Conservation (phyloP, 202 grass and related monocot genomes). For the Saccharum hybrid region DNA sequence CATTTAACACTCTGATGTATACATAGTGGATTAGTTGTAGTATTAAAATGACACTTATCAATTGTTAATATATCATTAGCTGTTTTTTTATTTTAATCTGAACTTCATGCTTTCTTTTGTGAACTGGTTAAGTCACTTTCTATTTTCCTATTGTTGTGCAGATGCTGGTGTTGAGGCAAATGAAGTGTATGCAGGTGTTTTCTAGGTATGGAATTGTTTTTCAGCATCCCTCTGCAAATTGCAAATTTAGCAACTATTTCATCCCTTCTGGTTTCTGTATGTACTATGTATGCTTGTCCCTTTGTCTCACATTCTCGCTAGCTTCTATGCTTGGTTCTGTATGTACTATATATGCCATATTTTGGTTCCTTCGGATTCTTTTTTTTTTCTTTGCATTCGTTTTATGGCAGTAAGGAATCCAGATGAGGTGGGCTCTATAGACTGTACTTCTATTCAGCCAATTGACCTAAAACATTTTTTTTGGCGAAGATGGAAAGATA, state of each 20-base stretch:
- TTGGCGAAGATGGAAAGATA: conserved; percentile 89
- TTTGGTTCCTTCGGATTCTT: conserved; percentile 31
- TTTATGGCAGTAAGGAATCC: conserved; percentile 59
- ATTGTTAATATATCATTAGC: too few relatives aligned
- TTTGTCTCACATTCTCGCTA: too few relatives aligned
- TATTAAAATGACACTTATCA: too few relatives aligned
- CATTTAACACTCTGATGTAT: too few relatives aligned
- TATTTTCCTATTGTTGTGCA: conserved; percentile 38
- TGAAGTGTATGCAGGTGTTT: conserved; percentile 82
- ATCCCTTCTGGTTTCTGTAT: not conserved
- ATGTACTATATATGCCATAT: not conserved
- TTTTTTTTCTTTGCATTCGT: conserved; percentile 26
- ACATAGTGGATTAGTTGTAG: too few relatives aligned
- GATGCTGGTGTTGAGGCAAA: conserved; percentile 85
- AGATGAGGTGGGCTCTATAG: conserved; percentile 55
- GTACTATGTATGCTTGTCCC: too few relatives aligned
- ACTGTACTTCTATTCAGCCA: conserved; percentile 60
- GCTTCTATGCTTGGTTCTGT: not conserved
- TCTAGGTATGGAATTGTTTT: conserved; percentile 57
- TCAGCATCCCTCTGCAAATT: not conserved
- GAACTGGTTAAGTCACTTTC: conserved; percentile 9
- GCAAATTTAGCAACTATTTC: not conserved
- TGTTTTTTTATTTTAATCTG: too few relatives aligned
- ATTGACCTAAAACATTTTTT: conserved; percentile 93
- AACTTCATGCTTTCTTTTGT: too few relatives aligned